Conservation (phyloP, 2,329 filamentous ascomycete species). For the Pyrenophora tritici-repentis region DNA sequence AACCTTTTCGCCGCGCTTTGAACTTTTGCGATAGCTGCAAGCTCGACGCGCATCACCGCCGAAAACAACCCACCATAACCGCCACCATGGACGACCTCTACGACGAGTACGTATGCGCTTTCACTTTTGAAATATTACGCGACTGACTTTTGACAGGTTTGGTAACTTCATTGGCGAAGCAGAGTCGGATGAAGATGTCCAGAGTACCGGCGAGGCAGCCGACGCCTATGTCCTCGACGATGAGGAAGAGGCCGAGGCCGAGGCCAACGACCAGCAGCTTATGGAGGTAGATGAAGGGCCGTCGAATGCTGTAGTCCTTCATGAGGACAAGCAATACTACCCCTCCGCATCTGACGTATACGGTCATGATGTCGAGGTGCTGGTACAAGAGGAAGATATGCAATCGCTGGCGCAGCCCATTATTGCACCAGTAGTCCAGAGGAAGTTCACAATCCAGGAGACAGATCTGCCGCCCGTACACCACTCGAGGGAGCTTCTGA, state of each 20-base stretch:
- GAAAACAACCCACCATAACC: constrained; percentile 19
- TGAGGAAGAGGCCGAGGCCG: constrained; percentile 48
- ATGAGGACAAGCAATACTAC: constrained; percentile 99
- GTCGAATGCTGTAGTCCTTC: constrained; percentile 94
- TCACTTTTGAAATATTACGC: not conserved
- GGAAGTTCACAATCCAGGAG: constrained; percentile 95
- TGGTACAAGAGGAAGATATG: constrained; percentile 96
- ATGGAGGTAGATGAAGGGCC: constrained; percentile 95
- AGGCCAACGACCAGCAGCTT: constrained; percentile 72
- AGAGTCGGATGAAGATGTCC: constrained; percentile 85
- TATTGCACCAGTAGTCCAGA: constrained; percentile 87
- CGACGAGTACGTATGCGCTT: constrained; percentile 70
- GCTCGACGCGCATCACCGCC: constrained; percentile 26
- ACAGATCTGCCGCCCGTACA: constrained; percentile 85
- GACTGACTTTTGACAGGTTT: constrained; percentile 65
- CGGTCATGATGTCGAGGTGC: constrained; percentile 88
- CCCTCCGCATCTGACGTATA: constrained; percentile 97
- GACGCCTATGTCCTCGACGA: constrained; percentile 78
- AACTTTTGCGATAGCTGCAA: constrained; percentile 38
- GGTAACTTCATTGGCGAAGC: constrained; percentile 98
- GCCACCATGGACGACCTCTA: constrained; percentile 89
- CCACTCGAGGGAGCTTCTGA: constrained; percentile 90
- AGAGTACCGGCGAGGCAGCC: constrained; percentile 73
- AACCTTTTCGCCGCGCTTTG: constrained; percentile 24
- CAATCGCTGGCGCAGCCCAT: constrained; percentile 92